Conservation (phyloP, 768 basidiomycete species). For the Sutorius australiensis region DNA sequence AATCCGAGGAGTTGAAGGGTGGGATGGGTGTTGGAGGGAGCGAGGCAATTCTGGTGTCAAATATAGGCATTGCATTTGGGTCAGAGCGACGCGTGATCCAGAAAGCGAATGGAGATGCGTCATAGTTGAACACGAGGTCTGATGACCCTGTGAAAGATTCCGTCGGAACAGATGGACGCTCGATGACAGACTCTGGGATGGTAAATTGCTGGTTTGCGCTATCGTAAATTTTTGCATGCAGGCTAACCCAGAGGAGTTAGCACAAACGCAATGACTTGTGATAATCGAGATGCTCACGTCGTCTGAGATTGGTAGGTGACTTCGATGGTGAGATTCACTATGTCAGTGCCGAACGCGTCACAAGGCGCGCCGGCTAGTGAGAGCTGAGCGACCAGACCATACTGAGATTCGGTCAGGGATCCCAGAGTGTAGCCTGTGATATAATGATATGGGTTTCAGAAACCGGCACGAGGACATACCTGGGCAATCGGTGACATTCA, state of each 20-base stretch:
- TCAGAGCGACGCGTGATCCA: constrained; percentile 72
- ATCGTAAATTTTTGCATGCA: constrained; percentile 69
- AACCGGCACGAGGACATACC: constrained; percentile 13
- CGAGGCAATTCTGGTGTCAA: constrained; percentile 65
- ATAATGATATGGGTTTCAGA: neutral
- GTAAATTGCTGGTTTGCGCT: constrained; percentile 59
- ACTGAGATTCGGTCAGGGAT: constrained; percentile 39
- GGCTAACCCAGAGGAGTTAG: constrained; percentile 32
- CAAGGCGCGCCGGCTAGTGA: constrained; percentile 54
- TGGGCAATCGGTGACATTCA: constrained; percentile 32
- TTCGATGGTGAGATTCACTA: constrained; percentile 55
- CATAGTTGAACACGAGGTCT: constrained; percentile 69
- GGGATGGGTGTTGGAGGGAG: constrained; percentile 58
- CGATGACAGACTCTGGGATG: constrained; percentile 52
- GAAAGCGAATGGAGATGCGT: constrained; percentile 65
- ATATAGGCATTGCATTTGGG: constrained; percentile 52
- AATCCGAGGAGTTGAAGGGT: constrained; percentile 49
- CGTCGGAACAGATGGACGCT: constrained; percentile 38
- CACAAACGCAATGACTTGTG: neutral
- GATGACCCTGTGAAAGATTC: constrained; percentile 39
- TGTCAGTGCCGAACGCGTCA: constrained; percentile 62
- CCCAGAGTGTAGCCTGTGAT: constrained; percentile 51
- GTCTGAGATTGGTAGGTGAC: constrained; percentile 61
- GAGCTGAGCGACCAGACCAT: constrained; percentile 54
- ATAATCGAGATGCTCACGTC: constrained; percentile 32